Percentiles rank a stretch among this genome's conserved stretches.
Conservation (phyloP, 768 basidiomycete genomes). For the Kwoniella botswanensis region DNA sequence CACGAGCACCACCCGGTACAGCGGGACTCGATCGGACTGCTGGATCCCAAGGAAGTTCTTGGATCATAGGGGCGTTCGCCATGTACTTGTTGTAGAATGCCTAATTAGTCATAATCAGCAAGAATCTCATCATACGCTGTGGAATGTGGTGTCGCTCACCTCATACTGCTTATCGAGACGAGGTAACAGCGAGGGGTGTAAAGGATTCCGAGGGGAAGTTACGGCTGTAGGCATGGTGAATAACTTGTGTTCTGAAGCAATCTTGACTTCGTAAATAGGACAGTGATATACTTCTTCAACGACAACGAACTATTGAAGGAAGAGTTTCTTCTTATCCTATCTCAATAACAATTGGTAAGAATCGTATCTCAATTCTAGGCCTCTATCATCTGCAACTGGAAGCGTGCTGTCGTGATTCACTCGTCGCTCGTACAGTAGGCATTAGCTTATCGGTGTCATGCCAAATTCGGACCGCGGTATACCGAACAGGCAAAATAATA, state of each 20-base stretch:
- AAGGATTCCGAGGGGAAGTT: slow-evolving; percentile 55
- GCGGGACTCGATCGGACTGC: slow-evolving; percentile 23
- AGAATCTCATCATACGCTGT: slow-evolving; percentile 44
- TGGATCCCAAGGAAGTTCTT: slow-evolving; percentile 29
- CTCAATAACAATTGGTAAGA: not conserved
- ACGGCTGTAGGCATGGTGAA: slow-evolving; percentile 27
- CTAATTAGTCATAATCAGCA: slow-evolving; percentile 46
- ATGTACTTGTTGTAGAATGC: slow-evolving; percentile 33
- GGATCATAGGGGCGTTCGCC: slow-evolving; percentile 31
- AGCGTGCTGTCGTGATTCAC: no score
- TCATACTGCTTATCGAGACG: slow-evolving; percentile 72
- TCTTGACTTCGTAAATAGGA: no score
- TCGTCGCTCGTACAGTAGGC: no score
- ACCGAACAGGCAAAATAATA: no score
- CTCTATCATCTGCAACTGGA: no score
- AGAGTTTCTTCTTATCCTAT: not conserved
- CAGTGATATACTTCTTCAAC: no score
- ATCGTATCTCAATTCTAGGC: no score
- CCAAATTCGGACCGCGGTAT: no score
- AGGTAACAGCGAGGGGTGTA: slow-evolving; percentile 68
- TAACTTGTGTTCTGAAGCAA: not conserved
- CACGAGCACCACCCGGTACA: slow-evolving; percentile 32
- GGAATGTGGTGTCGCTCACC: slow-evolving; percentile 64
- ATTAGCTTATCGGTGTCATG: no score
- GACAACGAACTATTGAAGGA: not conserved